Base-by-base conservation (phyloP, 805 yeast genomes). In the Candida sphagnicola region DNA sequence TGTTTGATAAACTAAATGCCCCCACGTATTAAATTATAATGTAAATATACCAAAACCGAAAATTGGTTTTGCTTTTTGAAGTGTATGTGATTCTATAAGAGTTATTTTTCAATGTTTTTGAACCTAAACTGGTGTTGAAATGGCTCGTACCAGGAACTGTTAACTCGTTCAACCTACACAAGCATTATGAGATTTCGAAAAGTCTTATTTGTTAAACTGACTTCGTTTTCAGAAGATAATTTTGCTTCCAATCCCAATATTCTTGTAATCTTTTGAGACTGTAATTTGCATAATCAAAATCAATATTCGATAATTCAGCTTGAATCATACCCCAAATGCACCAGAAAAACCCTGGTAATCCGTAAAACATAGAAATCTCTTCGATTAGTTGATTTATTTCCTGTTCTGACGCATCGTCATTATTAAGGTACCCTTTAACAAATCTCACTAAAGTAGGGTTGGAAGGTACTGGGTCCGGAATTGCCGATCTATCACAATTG, bases 331-430 rank as follows among this genome's bases (percentile, higher is more conserved):
- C 78, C 93, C 93, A 84, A 8, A 85, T 72, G 1, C 91, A 90
- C 93, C 93, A 84, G 55, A 82, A 84, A 51, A 84, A 81, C 1
- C 91, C 93, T 0, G 93, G 93, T 60, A 84, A 60, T 0, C 93
- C 93, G 64, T 82, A 85, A 65, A 75, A 82, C 3, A 70, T 55
- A 11, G 65, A 57, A 16, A 85, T 70, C 53, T 84, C 90, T 10
- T 63, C 57, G 15, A 83, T 73, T 21, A 83, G 59, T 1, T 43
- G 45, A 38, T 68, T 68, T 4, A 81, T 60, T 17, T 63, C 54
- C 6, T 54, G 59, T 2, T 40, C 36, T 10, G 54, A 23, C 2
- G 66, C 63, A 25, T 57, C 38, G 4, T 48, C 44, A 31, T 59
- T 50, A 31, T 65, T 59, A 28, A 84, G 60, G 50, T 84, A 84